Conservation (phyloP, 108 stramenopile species). For the Nannochloropsis granulata region DNA sequence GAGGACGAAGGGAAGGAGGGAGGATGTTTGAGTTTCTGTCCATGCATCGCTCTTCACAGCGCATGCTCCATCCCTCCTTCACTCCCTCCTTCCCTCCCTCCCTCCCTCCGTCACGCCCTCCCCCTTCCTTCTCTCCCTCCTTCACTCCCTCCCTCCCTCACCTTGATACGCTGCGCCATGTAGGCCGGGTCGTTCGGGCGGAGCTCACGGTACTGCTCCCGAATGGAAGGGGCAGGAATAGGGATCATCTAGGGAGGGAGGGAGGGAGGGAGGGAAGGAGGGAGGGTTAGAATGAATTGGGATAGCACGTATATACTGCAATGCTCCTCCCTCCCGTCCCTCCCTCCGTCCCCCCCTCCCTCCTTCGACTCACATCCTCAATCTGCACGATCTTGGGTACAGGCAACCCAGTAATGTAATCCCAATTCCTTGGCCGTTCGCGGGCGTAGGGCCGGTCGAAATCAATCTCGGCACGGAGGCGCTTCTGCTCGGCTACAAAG, state of each 20-base stretch:
- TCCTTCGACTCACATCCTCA: neutral
- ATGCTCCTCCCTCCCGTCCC: neutral
- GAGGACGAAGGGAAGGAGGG: too few relatives aligned
- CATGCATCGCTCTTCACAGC: too few relatives aligned
- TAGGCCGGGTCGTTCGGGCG: neutral
- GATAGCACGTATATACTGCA: neutral
- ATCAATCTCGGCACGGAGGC: neutral
- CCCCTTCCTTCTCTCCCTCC: too few relatives aligned
- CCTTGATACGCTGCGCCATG: too few relatives aligned
- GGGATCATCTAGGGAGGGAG: neutral
- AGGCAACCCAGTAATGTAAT: neutral
- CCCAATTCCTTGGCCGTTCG: neutral
- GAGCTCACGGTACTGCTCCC: neutral
- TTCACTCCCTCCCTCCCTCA: too few relatives aligned
- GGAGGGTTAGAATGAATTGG: neutral
- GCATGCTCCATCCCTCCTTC: too few relatives aligned
- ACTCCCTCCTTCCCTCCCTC: too few relatives aligned
- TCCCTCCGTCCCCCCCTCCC: neutral
- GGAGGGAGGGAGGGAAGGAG: neutral
- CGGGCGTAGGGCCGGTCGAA: neutral
- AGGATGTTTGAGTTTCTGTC: too few relatives aligned
- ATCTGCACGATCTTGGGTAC: neutral
- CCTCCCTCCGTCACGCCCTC: too few relatives aligned
- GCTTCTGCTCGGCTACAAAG: neutral
- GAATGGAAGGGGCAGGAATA: neutral